Base-by-base conservation (phyloP, 2,329 filamentous ascomycete species). In the Diaporthe vexans region DNA sequence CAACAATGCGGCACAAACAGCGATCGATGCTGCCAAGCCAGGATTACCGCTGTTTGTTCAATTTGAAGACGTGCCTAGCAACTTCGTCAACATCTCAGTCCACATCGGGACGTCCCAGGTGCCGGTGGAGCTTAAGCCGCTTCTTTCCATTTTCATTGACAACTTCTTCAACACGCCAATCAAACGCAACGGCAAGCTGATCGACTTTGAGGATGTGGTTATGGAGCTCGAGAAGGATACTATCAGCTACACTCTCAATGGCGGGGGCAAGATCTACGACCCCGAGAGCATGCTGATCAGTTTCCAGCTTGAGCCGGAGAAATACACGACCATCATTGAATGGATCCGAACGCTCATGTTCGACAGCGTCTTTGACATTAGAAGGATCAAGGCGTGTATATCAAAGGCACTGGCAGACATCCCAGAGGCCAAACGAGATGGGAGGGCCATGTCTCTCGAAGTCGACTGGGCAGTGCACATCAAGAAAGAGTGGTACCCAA, bases 161-260 rank as follows among this genome's bases (percentile, higher is more conserved):
- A 97, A 96, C 80, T 98, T 98, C 86, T 99, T 98, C 88, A 96
- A 95, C 81, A 95, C 95, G 0, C 97, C 96, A 3, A 92, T 99
- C 75, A 88, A 89, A 79, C 91, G 92, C 40, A 89, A 95, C 78
- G 95, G 94, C 57, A 88, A 94, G 81, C 90, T 89, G 33, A 86
- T 99, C 40, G 92, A 93, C 63, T 99, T 98, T 79, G 97, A 98
- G 81, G 91, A 98, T 76, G 94, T 98, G 4, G 95, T 98, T 58
- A 94, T 95, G 81, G 92, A 95, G 80, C 88, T 99, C 5, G 97
- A 99, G 83, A 91, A 93, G 80, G 95, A 98, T 78, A 98, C 97
- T 0, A 92, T 98, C 74, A 92, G 91, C 77, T 98, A 98, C 82
- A 87, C 86, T 1, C 91, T 98, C 77, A 91, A 92, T 75, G 90